Evolutionary conservation across 139 green algal genomes (phyloP), one percentile per base, ranked within the genome.

Genomic region (Chlamydomonas schloesseri): DNA sequence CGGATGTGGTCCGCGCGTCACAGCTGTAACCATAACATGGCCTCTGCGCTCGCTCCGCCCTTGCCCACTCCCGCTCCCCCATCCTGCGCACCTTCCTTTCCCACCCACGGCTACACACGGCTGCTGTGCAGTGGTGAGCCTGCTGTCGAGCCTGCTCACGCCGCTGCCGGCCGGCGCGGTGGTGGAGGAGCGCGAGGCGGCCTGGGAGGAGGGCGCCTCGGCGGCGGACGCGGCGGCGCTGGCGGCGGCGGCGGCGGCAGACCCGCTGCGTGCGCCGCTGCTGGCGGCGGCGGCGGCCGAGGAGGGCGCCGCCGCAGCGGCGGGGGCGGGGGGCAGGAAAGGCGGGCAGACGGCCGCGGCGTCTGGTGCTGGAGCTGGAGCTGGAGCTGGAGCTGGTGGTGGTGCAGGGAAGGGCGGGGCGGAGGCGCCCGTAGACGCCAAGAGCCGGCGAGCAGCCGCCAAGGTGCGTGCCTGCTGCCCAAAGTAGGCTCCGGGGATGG

Each of bases 171-270:
- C 65, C 5, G 4, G 0, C 3, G 31, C 18, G 6, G 18, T 76
- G 55, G 78, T 84, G 18, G 26, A 47, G 65, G 78, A 67, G 64
- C 65, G 78, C 1, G 78, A 84, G 78, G 78, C 67, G 24, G 78
- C n/a, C 18, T 74, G 65, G 78, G 78, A 84, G 42, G 78, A 67
- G n/a, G 58, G 31, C 5, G 26, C n/a, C 46, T 8, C 10, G 50
- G 20, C 14, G 37, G 18, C 60, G 50, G 5, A 31, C 20, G 29
- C 47, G 57, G 33, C 71, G 74, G 15, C 34, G 74, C 14, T 15
- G 74, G 74, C 26, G 37, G 42, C 46, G 21, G 57, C 20, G 20
- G 53, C 18, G 26, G 37, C 36, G 50, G 33, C 24, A 34, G 77
- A 73, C 37, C 15, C 62, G 21, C 77, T 84, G 37, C 77, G 77